A percentile compares a stretch with the other conserved stretches of the same genome.
These are phyloP conservation scores for Trichoderma sp. DNA, from an alignment of 2,329 filamentous ascomycete genomes.

Conservation along the genomic window DNA sequence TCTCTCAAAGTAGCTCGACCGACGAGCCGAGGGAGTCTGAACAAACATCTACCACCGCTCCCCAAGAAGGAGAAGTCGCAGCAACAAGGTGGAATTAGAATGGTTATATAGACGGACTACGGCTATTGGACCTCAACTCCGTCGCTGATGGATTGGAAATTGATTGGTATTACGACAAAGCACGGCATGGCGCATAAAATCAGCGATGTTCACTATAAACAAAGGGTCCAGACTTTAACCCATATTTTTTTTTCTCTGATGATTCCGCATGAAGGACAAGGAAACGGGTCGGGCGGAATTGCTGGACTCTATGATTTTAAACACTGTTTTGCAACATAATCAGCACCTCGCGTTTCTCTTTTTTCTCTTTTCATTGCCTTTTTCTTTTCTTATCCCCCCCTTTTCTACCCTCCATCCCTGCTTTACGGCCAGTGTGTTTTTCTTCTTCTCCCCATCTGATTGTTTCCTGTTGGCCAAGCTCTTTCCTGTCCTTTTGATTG, in stretches of 20 bases:
- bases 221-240: constrained; percentile 12
- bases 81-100: constrained; percentile 29
- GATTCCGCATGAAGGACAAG: constrained; percentile 22
- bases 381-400: background rate
- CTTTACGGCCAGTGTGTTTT: background rate
- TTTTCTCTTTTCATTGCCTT: background rate
- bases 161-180: constrained; percentile 21
- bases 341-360: constrained; percentile 13
- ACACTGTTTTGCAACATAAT: constrained; percentile 20
- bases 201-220: constrained; percentile 19
- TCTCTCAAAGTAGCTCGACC: constrained; percentile 33
- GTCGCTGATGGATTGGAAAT: constrained; percentile 22
- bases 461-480: background rate
- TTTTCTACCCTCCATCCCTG: background rate
- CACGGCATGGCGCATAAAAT: constrained; percentile 22
- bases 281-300: constrained; percentile 20
- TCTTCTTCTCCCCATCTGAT: background rate
- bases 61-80: constrained; percentile 38
- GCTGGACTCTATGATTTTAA: constrained; percentile 19
- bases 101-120: constrained; percentile 32
- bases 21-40: constrained; percentile 54
- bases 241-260: constrained; percentile 17
- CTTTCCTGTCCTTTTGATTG: constrained; percentile 11
- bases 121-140: constrained; percentile 19
- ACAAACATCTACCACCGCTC: constrained; percentile 59